Conservation (phyloP, 179 eudicot genomes). For the Camellia oleifera region DNA sequence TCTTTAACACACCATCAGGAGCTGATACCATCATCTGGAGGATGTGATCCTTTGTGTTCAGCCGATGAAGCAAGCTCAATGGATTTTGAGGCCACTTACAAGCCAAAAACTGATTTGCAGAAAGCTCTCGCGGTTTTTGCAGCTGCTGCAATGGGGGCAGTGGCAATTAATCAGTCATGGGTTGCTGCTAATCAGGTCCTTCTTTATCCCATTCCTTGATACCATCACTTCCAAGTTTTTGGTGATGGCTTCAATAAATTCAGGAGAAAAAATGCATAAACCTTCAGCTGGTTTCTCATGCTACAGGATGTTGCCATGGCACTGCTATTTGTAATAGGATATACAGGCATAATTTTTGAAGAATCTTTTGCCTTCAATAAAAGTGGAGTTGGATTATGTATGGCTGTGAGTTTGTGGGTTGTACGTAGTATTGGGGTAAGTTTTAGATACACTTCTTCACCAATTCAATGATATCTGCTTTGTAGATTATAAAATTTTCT, state of each 20-base stretch:
- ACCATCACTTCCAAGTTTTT: neutral
- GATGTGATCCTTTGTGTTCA: conserved; percentile 91
- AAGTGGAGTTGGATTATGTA: conserved; percentile 93
- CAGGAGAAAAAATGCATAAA: neutral
- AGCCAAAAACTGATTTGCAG: conserved; percentile 79
- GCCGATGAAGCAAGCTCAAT: conserved; percentile 74
- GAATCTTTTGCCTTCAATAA: conserved; percentile 95
- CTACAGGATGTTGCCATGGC: conserved; percentile 90
- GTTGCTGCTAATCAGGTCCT: conserved; percentile 94
- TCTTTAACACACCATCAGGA: conserved; percentile 42
- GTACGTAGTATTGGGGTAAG: conserved; percentile 90
- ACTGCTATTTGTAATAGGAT: conserved; percentile 85
- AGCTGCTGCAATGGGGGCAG: conserved; percentile 74
- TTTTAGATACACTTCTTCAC: conserved; percentile 7
- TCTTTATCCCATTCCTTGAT: conserved; percentile 17
- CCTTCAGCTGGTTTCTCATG: conserved; percentile 20
- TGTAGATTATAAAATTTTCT: no score
- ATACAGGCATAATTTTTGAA: conserved; percentile 92
- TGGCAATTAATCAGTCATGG: conserved; percentile 89
- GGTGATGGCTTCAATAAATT: neutral
- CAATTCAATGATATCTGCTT: no score
- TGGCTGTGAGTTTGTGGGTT: conserved; percentile 97
- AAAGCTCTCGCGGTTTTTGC: conserved; percentile 80
- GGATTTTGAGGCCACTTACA: conserved; percentile 56
- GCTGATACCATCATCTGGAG: conserved; percentile 44